Base-by-base conservation (phyloP, 78 protist genomes). In the Reticulomyxa filosa region DNA sequence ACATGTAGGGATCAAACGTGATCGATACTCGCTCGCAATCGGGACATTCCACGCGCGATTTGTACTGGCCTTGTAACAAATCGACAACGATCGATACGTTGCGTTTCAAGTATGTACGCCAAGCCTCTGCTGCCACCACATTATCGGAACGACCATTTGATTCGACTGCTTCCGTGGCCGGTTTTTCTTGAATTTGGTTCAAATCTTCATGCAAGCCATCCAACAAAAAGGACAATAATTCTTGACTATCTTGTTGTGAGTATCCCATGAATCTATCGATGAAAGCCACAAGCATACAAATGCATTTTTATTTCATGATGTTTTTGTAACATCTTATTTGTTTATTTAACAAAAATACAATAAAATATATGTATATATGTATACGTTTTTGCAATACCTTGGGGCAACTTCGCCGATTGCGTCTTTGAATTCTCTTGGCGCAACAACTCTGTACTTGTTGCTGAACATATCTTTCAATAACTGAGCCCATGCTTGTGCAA, bases 1-100 rank as follows among this genome's bases (percentile, higher is more conserved):
- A 17, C 63, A 29, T 53, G 61, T 4, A 68, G 22, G 73, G 65
- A 65, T 68, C 73, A 55, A 68, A 55, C 57, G 34, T 68, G 52
- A 68, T 39, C 11, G 37, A 23, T 17, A 32, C 64, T 39, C 29
- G 34, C 37, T 22, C 13, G 62, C 75, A 70, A 17, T 13, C 52
- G 3, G 75, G 67, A 20, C 75, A 70, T 34, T 7, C 3, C 32
- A 70, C 62, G 30, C 4, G 3, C 25, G 70, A 63, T 26, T 34
- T 23, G 53, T 62, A 22, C 55, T 29, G 63, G n/a, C n/a, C n/a
- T n/a, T n/a, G n/a, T n/a, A n/a, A n/a, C n/a, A n/a, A n/a, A n/a
- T n/a, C n/a, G n/a, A n/a, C n/a, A n/a, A n/a, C n/a, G n/a, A n/a
- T n/a, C n/a, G n/a, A n/a, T n/a, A n/a, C n/a, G n/a, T n/a, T n/a